These are phyloP conservation scores for Lepraria neglecta DNA, from an alignment of 495 filamentous ascomycete genomes.

Conservation along the genomic window DNA sequence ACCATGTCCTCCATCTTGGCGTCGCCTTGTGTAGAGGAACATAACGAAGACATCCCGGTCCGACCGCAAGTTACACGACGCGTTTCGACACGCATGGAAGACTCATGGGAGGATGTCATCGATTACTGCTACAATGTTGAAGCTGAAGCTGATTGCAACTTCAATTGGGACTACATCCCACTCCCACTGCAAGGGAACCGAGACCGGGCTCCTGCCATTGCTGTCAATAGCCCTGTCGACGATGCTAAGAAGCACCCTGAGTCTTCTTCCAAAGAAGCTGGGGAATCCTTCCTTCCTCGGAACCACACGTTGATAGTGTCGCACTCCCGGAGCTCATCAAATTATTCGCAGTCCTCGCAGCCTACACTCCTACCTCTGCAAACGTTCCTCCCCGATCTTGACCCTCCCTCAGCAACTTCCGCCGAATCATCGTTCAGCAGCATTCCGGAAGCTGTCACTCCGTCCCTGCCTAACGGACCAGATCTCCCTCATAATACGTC, in stretches of 20 bases:
- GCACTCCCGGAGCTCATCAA: conserved; percentile 23
- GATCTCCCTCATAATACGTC: conserved; percentile 11
- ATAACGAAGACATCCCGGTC: conserved; percentile 14
- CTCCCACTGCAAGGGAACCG: conserved; percentile 32
- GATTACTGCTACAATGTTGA: conserved; percentile 91
- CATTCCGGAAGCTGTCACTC: conserved; percentile 36
- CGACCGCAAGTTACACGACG: conserved; percentile 10
- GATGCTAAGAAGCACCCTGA: not conserved
- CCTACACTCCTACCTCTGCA: conserved; percentile 23
- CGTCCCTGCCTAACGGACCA: conserved; percentile 28
- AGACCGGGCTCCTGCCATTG: not conserved
- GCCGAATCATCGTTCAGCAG: conserved; percentile 35
- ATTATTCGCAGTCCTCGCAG: conserved; percentile 24
- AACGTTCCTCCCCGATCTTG: conserved; percentile 37
- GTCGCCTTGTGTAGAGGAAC: conserved; percentile 36
- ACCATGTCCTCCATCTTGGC: conserved; percentile 35
- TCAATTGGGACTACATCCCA: conserved; percentile 66
- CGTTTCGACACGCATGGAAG: conserved; percentile 19
- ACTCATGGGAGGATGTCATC: conserved; percentile 83
- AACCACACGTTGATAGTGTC: not conserved
- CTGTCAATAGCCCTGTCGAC: not conserved
- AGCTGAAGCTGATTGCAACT: conserved; percentile 84
- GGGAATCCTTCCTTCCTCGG: not conserved
- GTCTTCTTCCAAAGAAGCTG: not conserved
- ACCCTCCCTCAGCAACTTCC: conserved; percentile 31